Conservation (phyloP, 2,329 filamentous ascomycete genomes). For the Penicillium sp. region DNA sequence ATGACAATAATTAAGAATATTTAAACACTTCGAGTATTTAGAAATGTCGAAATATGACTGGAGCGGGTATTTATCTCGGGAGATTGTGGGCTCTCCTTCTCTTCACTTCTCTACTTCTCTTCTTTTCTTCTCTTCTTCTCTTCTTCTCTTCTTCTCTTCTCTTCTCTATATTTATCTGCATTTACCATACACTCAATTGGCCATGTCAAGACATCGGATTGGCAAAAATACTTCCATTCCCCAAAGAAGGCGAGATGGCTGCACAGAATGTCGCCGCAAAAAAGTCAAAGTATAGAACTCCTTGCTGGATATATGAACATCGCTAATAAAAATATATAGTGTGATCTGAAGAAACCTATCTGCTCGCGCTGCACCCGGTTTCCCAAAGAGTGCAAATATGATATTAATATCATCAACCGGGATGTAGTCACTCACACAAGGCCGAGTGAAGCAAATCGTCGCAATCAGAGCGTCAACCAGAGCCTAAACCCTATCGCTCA, state of each 20-base stretch:
- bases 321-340: constrained; percentile 14
- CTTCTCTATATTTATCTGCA: not conserved
- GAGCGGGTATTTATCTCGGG: not conserved
- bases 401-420: constrained; percentile 21
- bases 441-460: not conserved
- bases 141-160: not conserved
- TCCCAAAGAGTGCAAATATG: constrained; percentile 26
- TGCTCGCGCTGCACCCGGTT: constrained; percentile 27
- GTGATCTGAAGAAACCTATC: constrained; percentile 25
- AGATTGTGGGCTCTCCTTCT: not conserved
- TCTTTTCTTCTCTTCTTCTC: too few species aligned
- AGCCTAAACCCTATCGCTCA: constrained; percentile 1
- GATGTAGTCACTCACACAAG: not conserved
- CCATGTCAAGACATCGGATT: not conserved
- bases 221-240: not conserved
- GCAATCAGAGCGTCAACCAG: not conserved
- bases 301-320: not conserved
- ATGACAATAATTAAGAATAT: not conserved
- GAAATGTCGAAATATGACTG: not conserved
- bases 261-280: constrained; percentile 30
- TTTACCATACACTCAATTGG: not conserved
- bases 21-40: not conserved
- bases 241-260: constrained; percentile 31
- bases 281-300: constrained; percentile 26
- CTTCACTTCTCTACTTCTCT: not conserved